These are phyloP conservation scores for Furcasterigmium furcatum DNA, from an alignment of 2,329 filamentous ascomycete genomes.

Conservation along the genomic window DNA sequence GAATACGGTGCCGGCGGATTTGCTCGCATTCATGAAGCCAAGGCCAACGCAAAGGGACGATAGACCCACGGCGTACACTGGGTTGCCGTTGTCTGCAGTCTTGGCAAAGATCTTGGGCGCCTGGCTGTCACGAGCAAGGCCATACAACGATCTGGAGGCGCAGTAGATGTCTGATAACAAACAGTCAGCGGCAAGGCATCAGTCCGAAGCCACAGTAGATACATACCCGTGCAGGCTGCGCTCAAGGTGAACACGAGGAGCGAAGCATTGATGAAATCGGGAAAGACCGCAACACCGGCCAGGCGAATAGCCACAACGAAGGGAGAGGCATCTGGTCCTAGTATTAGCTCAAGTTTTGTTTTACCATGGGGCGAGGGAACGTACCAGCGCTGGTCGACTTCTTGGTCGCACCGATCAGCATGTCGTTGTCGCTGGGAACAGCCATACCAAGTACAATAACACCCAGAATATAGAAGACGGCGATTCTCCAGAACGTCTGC, in stretches of 20 bases:
- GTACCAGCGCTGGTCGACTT: not conserved
- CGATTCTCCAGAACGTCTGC: constrained; percentile 20
- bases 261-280: constrained; percentile 17
- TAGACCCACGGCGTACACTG: constrained; percentile 67
- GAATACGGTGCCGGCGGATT: constrained; percentile 63
- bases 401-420: constrained; percentile 1
- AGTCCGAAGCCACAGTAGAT: not conserved
- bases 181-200: not conserved
- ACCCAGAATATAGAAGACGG: constrained; percentile 18
- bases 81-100: constrained; percentile 65
- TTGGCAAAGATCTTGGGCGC: constrained; percentile 57
- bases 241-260: constrained; percentile 15
- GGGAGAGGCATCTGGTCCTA: constrained; percentile 10
- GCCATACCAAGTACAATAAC: constrained; percentile 17
- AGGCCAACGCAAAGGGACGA: constrained; percentile 68
- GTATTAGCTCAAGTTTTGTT: not conserved
- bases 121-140: constrained; percentile 65
- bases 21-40: constrained; percentile 70
- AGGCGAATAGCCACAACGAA: constrained; percentile 17
- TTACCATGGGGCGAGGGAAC: not conserved
- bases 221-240: not conserved
- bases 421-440: constrained; percentile 17
- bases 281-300: constrained; percentile 13
- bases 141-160: constrained; percentile 65
- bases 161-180: constrained; percentile 46